phyloP scores from a whole-genome alignment of 2,329 filamentous ascomycete species.

The Trichophyton equinum region DNA sequence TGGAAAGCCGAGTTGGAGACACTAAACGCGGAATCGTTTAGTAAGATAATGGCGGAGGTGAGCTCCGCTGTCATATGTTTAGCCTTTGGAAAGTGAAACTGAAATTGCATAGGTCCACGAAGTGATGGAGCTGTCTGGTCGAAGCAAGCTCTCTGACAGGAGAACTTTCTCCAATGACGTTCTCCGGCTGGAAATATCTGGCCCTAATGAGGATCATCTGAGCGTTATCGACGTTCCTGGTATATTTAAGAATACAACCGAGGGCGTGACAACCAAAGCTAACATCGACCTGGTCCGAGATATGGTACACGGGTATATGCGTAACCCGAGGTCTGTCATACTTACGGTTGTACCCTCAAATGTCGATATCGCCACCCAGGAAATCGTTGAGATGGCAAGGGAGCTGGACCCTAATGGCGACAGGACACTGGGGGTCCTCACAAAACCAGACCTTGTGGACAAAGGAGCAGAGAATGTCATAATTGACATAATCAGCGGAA shows the following conservation, averaged over 20 bases:
- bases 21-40: slow-evolving; percentile 16
- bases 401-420: slow-evolving; percentile 25
- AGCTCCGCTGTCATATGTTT: not conserved
- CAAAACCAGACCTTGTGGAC: slow-evolving; percentile 46
- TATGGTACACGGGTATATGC: slow-evolving; percentile 31
- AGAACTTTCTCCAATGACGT: slow-evolving; percentile 22
- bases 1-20: slow-evolving; percentile 18
- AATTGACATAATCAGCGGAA: slow-evolving; percentile 20
- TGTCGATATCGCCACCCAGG: slow-evolving; percentile 36
- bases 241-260: slow-evolving; percentile 27
- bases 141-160: not conserved
- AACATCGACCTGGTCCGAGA: slow-evolving; percentile 30
- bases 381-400: slow-evolving; percentile 33
- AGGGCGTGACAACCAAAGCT: slow-evolving; percentile 14
- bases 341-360: slow-evolving; percentile 34
- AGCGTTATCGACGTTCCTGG: slow-evolving; percentile 38
- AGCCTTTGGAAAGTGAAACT: too few species aligned
- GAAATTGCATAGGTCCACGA: not conserved
- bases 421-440: slow-evolving; percentile 39
- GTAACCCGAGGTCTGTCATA: slow-evolving; percentile 30
- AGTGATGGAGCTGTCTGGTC: not conserved
- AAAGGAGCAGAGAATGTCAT: slow-evolving; percentile 13
- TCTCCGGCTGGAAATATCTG: slow-evolving; percentile 32
- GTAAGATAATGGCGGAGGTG: slow-evolving; percentile 20
- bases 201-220: slow-evolving; percentile 28